These are phyloP conservation scores for Erodium trifolium DNA, from an alignment of 441 rosid genomes.

Conservation along the genomic window DNA sequence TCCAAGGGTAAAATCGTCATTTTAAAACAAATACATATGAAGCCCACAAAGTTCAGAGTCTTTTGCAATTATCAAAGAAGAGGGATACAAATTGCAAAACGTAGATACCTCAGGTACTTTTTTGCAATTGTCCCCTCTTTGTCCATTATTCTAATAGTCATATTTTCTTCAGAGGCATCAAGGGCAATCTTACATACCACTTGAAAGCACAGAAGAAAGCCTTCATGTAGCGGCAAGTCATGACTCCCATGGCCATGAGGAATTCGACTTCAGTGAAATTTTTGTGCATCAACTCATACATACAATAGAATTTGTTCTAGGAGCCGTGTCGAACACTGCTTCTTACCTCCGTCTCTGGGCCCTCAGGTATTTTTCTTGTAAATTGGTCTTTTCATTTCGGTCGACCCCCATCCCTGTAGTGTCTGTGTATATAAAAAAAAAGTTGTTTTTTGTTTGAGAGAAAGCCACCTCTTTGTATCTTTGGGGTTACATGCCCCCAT, in stretches of 20 bases:
- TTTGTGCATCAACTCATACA: conserved; percentile 90
- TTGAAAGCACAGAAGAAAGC: conserved; percentile 47
- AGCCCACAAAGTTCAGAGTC: too few relatives aligned
- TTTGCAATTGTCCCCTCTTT: neutral
- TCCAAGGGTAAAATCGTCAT: too few relatives aligned
- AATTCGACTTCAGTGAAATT: conserved; percentile 88
- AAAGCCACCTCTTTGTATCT: neutral
- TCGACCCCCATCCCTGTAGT: neutral
- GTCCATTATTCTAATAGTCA: neutral
- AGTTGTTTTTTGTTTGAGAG: neutral
- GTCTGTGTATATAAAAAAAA: neutral
- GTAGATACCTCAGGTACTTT: too few relatives aligned
- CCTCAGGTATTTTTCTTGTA: conserved; percentile 46
- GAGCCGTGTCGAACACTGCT: conserved; percentile 98
- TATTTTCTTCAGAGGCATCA: conserved; percentile 56
- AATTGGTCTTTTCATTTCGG: neutral
- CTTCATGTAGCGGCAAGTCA: conserved; percentile 48
- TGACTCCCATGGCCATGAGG: conserved; percentile 63
- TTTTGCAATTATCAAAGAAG: too few relatives aligned
- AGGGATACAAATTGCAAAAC: too few relatives aligned
- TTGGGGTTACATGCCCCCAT: neutral
- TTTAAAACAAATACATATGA: too few relatives aligned
- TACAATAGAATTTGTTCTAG: conserved; percentile 91
- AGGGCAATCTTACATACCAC: conserved; percentile 52
- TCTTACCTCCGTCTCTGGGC: conserved; percentile 97